Conservation (phyloP, 352 stramenopile species). For the Phytophthora niederhauseri region DNA sequence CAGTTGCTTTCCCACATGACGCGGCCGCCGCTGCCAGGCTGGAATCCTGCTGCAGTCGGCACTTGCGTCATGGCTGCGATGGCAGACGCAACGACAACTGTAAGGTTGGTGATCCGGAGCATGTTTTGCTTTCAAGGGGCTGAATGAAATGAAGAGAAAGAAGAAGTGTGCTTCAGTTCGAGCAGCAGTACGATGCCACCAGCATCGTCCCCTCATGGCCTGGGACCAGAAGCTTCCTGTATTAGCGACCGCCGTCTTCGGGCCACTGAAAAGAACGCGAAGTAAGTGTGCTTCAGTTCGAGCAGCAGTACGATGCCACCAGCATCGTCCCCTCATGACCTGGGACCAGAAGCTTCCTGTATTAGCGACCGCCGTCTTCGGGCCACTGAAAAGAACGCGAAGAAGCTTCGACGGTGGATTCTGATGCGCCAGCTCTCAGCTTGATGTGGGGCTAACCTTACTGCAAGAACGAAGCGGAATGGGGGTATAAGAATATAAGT, state of each 20-base stretch:
- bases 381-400: slow-evolving; percentile 9
- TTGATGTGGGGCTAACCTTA: neutral
- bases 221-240: neutral
- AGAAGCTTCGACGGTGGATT: slow-evolving; percentile 17
- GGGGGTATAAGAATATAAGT: slow-evolving; percentile 4
- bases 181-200: neutral
- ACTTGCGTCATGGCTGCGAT: neutral
- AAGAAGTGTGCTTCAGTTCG: slow-evolving; percentile 1
- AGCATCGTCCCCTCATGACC: neutral
- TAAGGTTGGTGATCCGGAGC: slow-evolving; percentile 11
- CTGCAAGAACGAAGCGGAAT: neutral
- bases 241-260: neutral
- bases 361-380: neutral
- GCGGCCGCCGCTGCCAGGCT: slow-evolving; percentile 22
- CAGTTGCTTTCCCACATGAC: slow-evolving; percentile 37
- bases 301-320: neutral
- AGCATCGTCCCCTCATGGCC: neutral
- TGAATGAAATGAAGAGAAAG: slow-evolving; percentile 5
- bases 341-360: neutral
- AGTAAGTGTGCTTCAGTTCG: slow-evolving; percentile 3
- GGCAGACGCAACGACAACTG: neutral
- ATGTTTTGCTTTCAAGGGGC: neutral
- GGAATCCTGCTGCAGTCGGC: slow-evolving; percentile 16
- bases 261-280: slow-evolving; percentile 7
- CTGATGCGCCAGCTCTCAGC: neutral